Percentiles rank a stretch among this genome's conserved stretches.
These are phyloP conservation scores for Alternaria infectoria DNA, from an alignment of 2,329 filamentous ascomycete genomes.

Conservation along the genomic window DNA sequence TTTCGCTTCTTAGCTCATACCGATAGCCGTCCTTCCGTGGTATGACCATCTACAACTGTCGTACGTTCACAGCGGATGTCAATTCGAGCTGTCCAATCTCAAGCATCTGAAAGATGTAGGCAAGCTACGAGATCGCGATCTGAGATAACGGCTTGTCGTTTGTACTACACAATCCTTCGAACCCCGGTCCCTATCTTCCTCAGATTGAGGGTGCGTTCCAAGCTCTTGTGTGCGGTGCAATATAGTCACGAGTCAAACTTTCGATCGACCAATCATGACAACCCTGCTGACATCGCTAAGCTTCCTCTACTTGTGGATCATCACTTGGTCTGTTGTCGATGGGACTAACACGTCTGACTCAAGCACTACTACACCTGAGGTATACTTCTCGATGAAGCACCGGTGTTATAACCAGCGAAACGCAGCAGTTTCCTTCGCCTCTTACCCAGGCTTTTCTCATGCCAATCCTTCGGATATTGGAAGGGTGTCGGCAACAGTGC, in stretches of 20 bases:
- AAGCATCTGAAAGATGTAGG: not conserved
- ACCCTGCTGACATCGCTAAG: not conserved
- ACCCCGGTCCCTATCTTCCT: not conserved
- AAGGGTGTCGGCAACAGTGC: not conserved
- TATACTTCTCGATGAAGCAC: not conserved
- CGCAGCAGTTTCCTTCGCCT: not conserved
- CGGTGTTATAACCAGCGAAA: not conserved
- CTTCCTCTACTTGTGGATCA: not conserved
- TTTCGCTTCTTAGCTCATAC: not conserved
- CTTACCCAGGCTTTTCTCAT: not conserved
- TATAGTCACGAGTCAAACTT: not conserved
- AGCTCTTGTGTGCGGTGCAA: not conserved
- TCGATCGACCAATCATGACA: not conserved
- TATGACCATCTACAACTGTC: not conserved
- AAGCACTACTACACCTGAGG: not conserved
- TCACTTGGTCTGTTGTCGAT: not conserved
- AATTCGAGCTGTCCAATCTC: not conserved
- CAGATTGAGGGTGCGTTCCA: not conserved
- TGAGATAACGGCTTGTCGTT: not conserved
- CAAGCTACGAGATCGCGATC: not conserved
- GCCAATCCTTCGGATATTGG: not conserved
- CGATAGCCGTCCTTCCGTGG: slow-evolving; percentile 2
- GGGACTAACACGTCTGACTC: not conserved
- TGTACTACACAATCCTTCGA: no score
- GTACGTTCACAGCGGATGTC: not conserved